Evolutionary conservation across 2,329 filamentous ascomycete genomes (phyloP).

Genomic region (Tricladium varicosporioides): DNA sequence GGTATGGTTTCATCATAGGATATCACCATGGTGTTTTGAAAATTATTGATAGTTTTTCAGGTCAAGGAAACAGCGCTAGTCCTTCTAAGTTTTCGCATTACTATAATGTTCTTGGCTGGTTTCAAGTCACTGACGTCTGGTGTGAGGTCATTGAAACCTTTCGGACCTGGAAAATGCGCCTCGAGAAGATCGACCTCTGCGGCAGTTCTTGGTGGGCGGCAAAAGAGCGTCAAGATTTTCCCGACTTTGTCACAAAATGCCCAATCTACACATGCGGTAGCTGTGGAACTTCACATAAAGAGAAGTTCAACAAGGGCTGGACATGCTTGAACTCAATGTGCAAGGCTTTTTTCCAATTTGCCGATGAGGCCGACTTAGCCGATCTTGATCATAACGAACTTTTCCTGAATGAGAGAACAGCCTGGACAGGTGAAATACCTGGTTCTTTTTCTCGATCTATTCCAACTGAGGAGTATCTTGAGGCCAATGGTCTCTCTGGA

Average conservation of each 20-base stretch:
- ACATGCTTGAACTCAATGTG: constrained; percentile 57
- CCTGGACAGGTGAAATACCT: constrained; percentile 37
- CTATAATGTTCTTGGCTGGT: constrained; percentile 68
- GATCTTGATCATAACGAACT: constrained; percentile 34
- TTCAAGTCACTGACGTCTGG: constrained; percentile 69
- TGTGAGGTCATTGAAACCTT: constrained; percentile 48
- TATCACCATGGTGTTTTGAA: too few relatives aligned
- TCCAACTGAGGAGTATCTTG: constrained; percentile 36
- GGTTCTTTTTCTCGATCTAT: constrained; percentile 41
- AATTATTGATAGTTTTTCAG: constrained; percentile 38
- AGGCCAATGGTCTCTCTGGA: constrained; percentile 37
- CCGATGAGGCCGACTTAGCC: too few relatives aligned
- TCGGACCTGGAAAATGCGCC: constrained; percentile 52
- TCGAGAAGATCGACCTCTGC: constrained; percentile 59
- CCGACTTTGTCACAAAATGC: too few relatives aligned
- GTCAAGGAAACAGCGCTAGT: constrained; percentile 48
- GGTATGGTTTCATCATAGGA: too few relatives aligned
- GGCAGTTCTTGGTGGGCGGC: constrained; percentile 59
- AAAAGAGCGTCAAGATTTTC: constrained; percentile 28
- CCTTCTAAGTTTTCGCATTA: constrained; percentile 51
- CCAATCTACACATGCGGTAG: constrained; percentile 42
- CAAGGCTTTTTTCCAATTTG: constrained; percentile 45
- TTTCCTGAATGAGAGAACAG: constrained; percentile 55
- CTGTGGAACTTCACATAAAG: constrained; percentile 41
- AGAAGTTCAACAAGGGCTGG: constrained; percentile 49